Conservation (phyloP, 768 basidiomycete genomes). For the Agrocybe praecox region DNA sequence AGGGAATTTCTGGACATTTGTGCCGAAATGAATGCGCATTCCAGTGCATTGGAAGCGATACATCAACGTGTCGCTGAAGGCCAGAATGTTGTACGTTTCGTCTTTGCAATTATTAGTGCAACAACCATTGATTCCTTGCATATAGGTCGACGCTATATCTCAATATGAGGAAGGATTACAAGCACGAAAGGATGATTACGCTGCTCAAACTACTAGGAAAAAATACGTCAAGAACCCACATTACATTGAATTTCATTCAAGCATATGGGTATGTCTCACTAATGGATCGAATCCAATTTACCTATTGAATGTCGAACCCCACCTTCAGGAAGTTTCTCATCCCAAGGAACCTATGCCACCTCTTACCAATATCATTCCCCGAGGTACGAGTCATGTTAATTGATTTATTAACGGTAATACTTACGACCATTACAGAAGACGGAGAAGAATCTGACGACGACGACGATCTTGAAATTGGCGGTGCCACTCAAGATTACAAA, state of each 20-base stretch:
- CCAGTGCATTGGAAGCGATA: constrained; percentile 52
- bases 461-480: constrained; percentile 88
- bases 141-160: constrained; percentile 52
- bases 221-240: constrained; percentile 68
- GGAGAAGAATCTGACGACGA: constrained; percentile 85
- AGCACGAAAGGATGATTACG: constrained; percentile 47
- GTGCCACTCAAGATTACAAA: constrained; percentile 78
- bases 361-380: constrained; percentile 68
- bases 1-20: constrained; percentile 69
- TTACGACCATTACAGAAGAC: constrained; percentile 54
- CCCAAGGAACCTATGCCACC: constrained; percentile 75
- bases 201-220: constrained; percentile 69
- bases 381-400: constrained; percentile 44
- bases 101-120: neutral
- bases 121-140: neutral
- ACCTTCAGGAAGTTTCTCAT: constrained; percentile 64
- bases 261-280: constrained; percentile 59
- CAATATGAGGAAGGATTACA: constrained; percentile 53
- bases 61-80: constrained; percentile 57
- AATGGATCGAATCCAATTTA: neutral
- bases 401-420: neutral
- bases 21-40: constrained; percentile 60
- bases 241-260: constrained; percentile 65
- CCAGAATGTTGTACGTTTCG: constrained; percentile 57
- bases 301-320: neutral